phyloP scores from a whole-genome alignment of 2,329 filamentous ascomycete species.

The Aspergillus amoenus region DNA sequence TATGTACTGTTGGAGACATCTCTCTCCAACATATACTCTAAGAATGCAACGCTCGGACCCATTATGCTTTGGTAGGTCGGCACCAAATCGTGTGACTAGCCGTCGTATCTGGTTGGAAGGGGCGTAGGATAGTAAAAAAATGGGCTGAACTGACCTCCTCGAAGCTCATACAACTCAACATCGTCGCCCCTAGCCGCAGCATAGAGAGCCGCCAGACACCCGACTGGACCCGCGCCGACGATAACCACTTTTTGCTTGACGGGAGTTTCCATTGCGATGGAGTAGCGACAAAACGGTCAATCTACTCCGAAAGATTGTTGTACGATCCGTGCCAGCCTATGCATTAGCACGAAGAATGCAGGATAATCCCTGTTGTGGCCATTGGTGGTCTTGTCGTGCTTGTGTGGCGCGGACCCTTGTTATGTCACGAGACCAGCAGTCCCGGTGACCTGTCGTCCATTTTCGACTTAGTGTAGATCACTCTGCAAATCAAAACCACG shows the following conservation, averaged over 20 bases:
- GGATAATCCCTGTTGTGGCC: neutral
- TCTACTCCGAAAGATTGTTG: neutral
- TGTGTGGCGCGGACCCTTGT: neutral
- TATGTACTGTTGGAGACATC: neutral
- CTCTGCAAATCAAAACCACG: neutral
- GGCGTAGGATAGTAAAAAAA: neutral
- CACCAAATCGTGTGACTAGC: too few species aligned
- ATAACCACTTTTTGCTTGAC: slow-evolving; percentile 69
- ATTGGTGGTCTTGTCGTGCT: neutral
- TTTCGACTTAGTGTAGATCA: neutral
- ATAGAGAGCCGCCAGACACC: slow-evolving; percentile 87
- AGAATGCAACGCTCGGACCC: too few species aligned
- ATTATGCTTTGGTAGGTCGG: too few species aligned
- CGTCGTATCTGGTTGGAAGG: neutral
- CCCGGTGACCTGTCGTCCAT: neutral
- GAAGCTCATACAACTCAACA: slow-evolving; percentile 91
- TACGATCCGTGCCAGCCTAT: neutral
- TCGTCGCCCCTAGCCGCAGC: slow-evolving; percentile 83
- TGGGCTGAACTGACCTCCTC: slow-evolving; percentile 66
- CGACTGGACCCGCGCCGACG: slow-evolving; percentile 90
- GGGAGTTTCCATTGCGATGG: slow-evolving; percentile 15
- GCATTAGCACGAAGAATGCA: neutral
- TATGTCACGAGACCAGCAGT: neutral
- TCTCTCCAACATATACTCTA: too few species aligned
- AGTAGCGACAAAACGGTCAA: neutral